Evolutionary conservation across 306 rosid genomes (phyloP), one percentile per base, ranked within the genome.

Genomic region (Phaseolus lunatus): DNA sequence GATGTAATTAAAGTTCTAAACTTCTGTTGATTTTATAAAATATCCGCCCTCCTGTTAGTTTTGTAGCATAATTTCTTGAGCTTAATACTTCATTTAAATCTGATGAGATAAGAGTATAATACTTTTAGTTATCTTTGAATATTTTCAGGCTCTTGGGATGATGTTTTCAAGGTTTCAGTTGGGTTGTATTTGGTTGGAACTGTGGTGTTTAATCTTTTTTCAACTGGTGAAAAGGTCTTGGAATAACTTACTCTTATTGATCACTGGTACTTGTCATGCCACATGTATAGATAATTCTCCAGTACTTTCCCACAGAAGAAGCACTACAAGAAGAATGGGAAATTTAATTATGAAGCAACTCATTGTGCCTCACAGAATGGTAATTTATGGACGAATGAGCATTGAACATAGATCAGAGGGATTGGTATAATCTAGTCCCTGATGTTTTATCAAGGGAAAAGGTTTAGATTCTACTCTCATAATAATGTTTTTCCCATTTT

Each of bases 111-210:
- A 67, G 27, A 48, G 52, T 73, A 70, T 78, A 65, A 78, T 53
- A 4, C 53, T 37, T 14, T 41, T 35, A 18, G 15, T 39, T 43
- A 26, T 50, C 67, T 73, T 78, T 56, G 23, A 43, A 63, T 78
- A 44, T 79, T 70, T 6, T 45, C 97, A 96, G 99, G 99, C 73
- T 89, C 96, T 1, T 96, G 99, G 99, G 98, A 90, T 62, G 93
- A 96, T 80, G 98, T 96, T 70, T 96, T 96, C 89, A 88, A 96
- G 89, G 99, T 96, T 48, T 89, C 99, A 56, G 99, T 96, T 68
- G 98, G 91, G 79, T 88, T 96, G 24, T 96, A 96, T 83, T 83
- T 96, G 86, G 83, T 89, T 44, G 99, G 99, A 85, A 92, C 99
- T 12, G 97, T 96, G 70, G 93, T 96, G 27, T 96, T 93, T 93